A percentile compares a stretch with the other conserved stretches of the same genome.
Conservation (phyloP, 495 filamentous ascomycete species). For the Hypoxylon subgilvum region DNA sequence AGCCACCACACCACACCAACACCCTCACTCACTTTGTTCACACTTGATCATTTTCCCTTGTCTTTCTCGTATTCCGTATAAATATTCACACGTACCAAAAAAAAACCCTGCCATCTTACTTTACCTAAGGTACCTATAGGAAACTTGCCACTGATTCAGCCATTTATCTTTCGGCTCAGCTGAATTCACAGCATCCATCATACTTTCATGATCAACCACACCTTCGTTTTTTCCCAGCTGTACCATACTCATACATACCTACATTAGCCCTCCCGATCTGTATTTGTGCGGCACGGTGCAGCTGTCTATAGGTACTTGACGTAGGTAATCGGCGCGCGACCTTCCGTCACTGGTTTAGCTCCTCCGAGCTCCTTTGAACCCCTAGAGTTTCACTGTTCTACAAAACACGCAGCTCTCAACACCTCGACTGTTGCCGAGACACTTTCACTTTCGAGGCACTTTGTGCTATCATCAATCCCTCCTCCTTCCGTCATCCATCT, state of each 20-base stretch:
- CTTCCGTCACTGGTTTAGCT: slow-evolving; percentile 36
- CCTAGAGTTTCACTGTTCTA: slow-evolving; percentile 15
- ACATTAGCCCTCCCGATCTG: slow-evolving; percentile 16
- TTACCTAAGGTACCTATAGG: too few species aligned
- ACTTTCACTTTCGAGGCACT: slow-evolving; percentile 20
- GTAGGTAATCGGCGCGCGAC: slow-evolving; percentile 32
- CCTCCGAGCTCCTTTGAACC: slow-evolving; percentile 13
- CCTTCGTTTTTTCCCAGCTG: too few species aligned
- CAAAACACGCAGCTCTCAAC: slow-evolving; percentile 12
- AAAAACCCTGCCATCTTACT: neutral
- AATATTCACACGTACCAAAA: neutral
- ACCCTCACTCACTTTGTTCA: slow-evolving; percentile 28
- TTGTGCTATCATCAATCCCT: slow-evolving; percentile 20
- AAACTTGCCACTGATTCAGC: neutral
- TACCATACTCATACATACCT: neutral
- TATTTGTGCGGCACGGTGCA: neutral
- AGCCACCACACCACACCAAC: neutral
- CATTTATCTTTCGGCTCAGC: slow-evolving; percentile 6
- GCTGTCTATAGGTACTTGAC: slow-evolving; percentile 6
- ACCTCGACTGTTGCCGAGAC: slow-evolving; percentile 13
- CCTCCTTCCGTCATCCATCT: neutral
- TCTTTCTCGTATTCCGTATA: slow-evolving; percentile 10
- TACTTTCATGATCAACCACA: too few species aligned
- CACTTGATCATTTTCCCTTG: neutral
- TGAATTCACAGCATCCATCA: too few species aligned